Evolutionary conservation across 306 rosid genomes (phyloP), one percentile per base, ranked within the genome.

Genomic region (Gynostemma pentaphyllum): DNA sequence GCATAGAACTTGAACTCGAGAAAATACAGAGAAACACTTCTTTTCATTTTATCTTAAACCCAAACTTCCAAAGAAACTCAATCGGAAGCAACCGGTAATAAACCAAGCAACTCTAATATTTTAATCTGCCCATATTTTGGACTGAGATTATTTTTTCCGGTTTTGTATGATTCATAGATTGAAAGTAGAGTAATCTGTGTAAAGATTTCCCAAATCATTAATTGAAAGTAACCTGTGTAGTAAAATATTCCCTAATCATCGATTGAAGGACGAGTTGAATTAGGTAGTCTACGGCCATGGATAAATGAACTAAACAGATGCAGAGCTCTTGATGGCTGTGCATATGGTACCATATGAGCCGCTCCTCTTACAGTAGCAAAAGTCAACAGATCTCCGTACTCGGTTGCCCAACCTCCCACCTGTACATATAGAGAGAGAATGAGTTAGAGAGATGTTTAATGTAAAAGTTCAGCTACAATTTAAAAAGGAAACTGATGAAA

Each of bases 381-480:
- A 0, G 86, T 91, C 80, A 91, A 70, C 52, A 87, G 65, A 65
- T 91, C 82, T 60, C 96, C 97, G 53, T 91, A 91, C 79, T 87
- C 96, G 0, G 87, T 91, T 23, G 75, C 89, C 96, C 96, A 91
- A 12, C 97, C 97, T 7, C 91, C 97, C 54, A 77, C 97, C 97
- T 60, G 10, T 5, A 44, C 0, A 37, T 3, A 28, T 7, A 32
- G 5, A 32, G 5, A 32, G 5, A 32, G 37, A 32, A 32, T n/a
- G n/a, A n/a, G n/a, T n/a, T n/a, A n/a, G n/a, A n/a, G n/a, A n/a
- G n/a, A n/a, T n/a, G n/a, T n/a, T n/a, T n/a, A n/a, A n/a, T n/a
- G n/a, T n/a, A n/a, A n/a, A n/a, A n/a, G n/a, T n/a, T n/a, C n/a
- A n/a, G n/a, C 3, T 6, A 12, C 2, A 37, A 23, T 39, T 60